Conservation (phyloP, 2,329 filamentous ascomycete species). For the Xylaria sp. region DNA sequence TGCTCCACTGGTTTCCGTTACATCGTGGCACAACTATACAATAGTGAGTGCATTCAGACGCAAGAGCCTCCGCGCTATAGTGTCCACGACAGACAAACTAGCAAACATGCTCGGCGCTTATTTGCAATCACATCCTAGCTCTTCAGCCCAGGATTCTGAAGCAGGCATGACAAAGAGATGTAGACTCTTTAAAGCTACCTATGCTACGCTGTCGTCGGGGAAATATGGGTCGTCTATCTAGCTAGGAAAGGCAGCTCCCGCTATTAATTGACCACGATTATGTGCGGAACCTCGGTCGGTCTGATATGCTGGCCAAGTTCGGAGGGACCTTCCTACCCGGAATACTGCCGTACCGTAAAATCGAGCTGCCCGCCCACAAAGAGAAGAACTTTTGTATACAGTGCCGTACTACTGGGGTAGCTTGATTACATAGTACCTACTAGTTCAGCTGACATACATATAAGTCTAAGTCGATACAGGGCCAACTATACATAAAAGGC, state of each 20-base stretch:
- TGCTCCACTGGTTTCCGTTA: neutral
- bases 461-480: neutral
- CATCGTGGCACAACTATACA: neutral
- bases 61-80: neutral
- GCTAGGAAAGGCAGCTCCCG: slow-evolving; percentile 34
- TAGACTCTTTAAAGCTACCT: neutral
- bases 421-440: neutral
- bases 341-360: slow-evolving; percentile 13
- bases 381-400: slow-evolving; percentile 10
- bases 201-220: neutral
- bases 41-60: neutral
- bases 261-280: neutral
- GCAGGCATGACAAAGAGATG: slow-evolving; percentile 1
- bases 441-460: slow-evolving; percentile 15
- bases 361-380: slow-evolving; percentile 16
- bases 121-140: neutral
- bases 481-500: slow-evolving; percentile 10
- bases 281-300: slow-evolving; percentile 25
- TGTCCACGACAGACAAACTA: neutral
- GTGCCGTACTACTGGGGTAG: neutral
- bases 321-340: slow-evolving; percentile 15
- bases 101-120: neutral
- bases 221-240: slow-evolving; percentile 21
- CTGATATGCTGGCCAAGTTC: slow-evolving; percentile 28
- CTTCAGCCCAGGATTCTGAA: neutral